Conservation (phyloP, 2,329 filamentous ascomycete species). For the Hypoxylon sp. region DNA sequence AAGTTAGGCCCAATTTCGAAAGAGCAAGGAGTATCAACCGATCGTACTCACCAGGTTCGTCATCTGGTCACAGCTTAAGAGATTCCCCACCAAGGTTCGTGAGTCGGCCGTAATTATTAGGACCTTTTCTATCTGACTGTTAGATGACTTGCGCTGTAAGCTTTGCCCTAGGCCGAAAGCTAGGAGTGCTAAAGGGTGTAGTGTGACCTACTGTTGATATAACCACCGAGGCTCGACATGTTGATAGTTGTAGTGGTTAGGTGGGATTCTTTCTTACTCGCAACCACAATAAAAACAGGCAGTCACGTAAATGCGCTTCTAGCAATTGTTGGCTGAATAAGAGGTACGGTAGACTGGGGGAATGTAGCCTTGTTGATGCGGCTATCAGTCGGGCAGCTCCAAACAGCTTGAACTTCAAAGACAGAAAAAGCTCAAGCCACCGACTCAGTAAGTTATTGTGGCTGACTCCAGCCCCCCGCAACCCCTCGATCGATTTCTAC, state of each 20-base stretch:
- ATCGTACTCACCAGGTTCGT: constrained; percentile 80
- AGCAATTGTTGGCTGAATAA: neutral
- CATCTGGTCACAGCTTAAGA: constrained; percentile 88
- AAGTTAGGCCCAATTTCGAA: constrained; percentile 7
- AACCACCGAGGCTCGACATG: constrained; percentile 54
- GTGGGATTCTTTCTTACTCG: neutral
- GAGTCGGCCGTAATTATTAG: constrained; percentile 93
- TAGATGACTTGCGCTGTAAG: constrained; percentile 48
- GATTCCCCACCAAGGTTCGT: constrained; percentile 84
- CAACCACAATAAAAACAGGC: neutral
- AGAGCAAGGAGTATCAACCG: neutral
- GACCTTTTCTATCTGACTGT: constrained; percentile 80
- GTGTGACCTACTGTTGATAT: constrained; percentile 53
- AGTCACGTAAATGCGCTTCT: neutral
- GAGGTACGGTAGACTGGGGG: neutral
- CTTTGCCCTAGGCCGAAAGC: constrained; percentile 22
- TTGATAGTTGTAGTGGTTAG: constrained; percentile 26
- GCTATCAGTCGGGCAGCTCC: constrained; percentile 25
- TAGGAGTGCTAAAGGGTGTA: neutral
- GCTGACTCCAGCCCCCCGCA: constrained; percentile 6
- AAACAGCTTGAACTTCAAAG: constrained; percentile 13
- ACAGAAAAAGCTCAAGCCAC: constrained; percentile 32
- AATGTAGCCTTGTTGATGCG: constrained; percentile 10
- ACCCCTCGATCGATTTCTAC: no score
- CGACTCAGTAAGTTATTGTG: constrained; percentile 14